These are phyloP conservation scores for Didymella pomorum DNA, from an alignment of 2,329 filamentous ascomycete genomes.

Conservation along the genomic window DNA sequence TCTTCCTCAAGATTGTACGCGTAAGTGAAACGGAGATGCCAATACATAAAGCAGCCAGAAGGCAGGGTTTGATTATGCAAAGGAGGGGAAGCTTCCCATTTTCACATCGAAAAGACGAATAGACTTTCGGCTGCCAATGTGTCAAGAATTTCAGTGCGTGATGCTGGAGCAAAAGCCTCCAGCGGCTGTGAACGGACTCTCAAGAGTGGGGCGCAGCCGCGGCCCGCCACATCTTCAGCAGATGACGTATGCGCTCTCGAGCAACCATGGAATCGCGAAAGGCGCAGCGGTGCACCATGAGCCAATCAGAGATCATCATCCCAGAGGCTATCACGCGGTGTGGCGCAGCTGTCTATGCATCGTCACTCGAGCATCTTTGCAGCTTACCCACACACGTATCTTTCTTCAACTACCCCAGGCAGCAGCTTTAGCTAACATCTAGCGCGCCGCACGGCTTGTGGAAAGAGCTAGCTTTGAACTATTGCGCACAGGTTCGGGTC, in stretches of 20 bases:
- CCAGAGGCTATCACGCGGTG: slow-evolving; percentile 34
- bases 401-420: slow-evolving; percentile 36
- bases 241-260: slow-evolving; percentile 18
- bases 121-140: no score
- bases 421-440: slow-evolving; percentile 37
- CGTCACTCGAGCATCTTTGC: slow-evolving; percentile 29
- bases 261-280: slow-evolving; percentile 7
- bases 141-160: no score
- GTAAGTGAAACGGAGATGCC: no score
- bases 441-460: background rate
- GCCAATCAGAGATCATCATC: slow-evolving; percentile 3
- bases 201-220: slow-evolving; percentile 10
- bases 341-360: slow-evolving; percentile 34
- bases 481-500: background rate
- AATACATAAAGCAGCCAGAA: no score
- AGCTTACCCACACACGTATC: slow-evolving; percentile 30
- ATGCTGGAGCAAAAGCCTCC: no score
- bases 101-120: no score
- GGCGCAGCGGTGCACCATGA: background rate
- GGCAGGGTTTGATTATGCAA: no score
- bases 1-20: no score
- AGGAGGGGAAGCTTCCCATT: no score
- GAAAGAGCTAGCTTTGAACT: slow-evolving; percentile 7
- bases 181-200: background rate
- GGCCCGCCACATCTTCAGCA: slow-evolving; percentile 8